Conservation (phyloP, 768 basidiomycete species). For the Ephemerocybe angulata region DNA sequence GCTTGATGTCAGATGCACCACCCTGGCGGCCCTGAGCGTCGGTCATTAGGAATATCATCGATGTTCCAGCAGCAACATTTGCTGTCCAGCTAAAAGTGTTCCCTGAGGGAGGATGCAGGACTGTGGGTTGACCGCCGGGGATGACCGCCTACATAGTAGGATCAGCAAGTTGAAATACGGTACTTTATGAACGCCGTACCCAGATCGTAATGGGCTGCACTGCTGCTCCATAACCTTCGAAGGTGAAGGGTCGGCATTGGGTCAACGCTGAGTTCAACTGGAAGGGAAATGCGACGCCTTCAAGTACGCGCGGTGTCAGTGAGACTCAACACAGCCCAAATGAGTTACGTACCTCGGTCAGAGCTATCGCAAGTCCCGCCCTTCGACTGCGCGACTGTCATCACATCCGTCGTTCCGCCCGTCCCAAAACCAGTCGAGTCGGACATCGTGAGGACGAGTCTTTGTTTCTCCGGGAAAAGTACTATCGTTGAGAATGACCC, state of each 20-base stretch:
- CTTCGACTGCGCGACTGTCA: conserved; percentile 45
- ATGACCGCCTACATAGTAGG: conserved; percentile 47
- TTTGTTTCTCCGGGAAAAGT: conserved; percentile 33
- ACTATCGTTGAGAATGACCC: conserved; percentile 52
- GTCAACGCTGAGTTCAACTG: conserved; percentile 48
- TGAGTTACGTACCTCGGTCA: conserved; percentile 31
- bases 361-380: conserved; percentile 51
- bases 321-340: not conserved
- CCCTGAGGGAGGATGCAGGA: conserved; percentile 39
- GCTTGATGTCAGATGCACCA: conserved; percentile 53
- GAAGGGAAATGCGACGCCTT: conserved; percentile 44
- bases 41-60: conserved; percentile 53
- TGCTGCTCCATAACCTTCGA: conserved; percentile 44
- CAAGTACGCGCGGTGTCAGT: conserved; percentile 2
- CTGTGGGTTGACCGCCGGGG: conserved; percentile 54
- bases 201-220: conserved; percentile 51
- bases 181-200: conserved; percentile 28
- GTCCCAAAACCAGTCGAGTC: conserved; percentile 67
- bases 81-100: conserved; percentile 52
- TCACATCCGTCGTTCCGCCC: conserved; percentile 52
- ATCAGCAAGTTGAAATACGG: not conserved
- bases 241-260: conserved; percentile 55
- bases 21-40: conserved; percentile 51
- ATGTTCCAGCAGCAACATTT: conserved; percentile 55
- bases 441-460: conserved; percentile 62